Evolutionary conservation across 441 rosid species (phyloP).

Genomic region (Populus hybrid): DNA sequence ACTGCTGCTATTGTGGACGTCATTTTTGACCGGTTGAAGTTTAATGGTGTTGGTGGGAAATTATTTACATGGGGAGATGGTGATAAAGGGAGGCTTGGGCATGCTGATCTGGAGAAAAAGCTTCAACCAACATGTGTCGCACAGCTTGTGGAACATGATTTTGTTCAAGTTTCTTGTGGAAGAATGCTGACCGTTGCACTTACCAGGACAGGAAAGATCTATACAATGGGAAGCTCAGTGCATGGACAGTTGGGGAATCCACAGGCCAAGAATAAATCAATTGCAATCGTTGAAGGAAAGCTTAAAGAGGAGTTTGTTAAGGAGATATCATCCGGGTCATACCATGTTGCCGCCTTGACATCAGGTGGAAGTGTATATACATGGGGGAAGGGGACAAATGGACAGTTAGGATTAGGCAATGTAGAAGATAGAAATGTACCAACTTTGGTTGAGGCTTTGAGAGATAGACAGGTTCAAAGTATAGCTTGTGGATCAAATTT

Average conservation of each 20-base stretch:
- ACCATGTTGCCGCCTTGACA: slow-evolving; percentile 63
- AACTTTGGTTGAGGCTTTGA: slow-evolving; percentile 51
- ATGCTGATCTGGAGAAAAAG: slow-evolving; percentile 43
- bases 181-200: slow-evolving; percentile 64
- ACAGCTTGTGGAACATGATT: slow-evolving; percentile 52
- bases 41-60: slow-evolving; percentile 45
- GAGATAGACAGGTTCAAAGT: slow-evolving; percentile 51
- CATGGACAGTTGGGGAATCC: slow-evolving; percentile 84
- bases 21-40: slow-evolving; percentile 27
- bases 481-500: slow-evolving; percentile 63
- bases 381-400: slow-evolving; percentile 74
- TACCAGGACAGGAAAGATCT: slow-evolving; percentile 55
- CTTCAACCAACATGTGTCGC: slow-evolving; percentile 63
- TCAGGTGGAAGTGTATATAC: slow-evolving; percentile 55
- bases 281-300: slow-evolving; percentile 57
- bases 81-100: slow-evolving; percentile 72
- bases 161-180: slow-evolving; percentile 69
- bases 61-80: slow-evolving; percentile 90
- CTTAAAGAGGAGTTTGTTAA: slow-evolving; percentile 52
- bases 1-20: slow-evolving; percentile 67
- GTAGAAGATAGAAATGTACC: slow-evolving; percentile 52
- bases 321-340: slow-evolving; percentile 62
- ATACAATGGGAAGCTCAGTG: slow-evolving; percentile 66
- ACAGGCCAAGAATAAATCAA: slow-evolving; percentile 51
- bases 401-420: slow-evolving; percentile 67